phyloP scores from a whole-genome alignment of 371 early-diverging fungal species.

The Mycotypha africana region DNA sequence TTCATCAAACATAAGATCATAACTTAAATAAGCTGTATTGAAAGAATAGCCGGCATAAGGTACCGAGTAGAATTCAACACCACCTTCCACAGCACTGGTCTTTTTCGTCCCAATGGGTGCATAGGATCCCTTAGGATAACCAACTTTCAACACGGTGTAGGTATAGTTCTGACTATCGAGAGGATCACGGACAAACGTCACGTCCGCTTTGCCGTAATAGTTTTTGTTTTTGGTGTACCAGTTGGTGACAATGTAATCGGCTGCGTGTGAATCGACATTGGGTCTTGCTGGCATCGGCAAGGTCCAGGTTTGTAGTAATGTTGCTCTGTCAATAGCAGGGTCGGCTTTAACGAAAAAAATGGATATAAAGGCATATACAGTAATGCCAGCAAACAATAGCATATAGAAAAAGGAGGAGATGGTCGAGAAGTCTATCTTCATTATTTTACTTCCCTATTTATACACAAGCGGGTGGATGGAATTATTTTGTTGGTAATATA shows the following conservation, averaged over 20 bases:
- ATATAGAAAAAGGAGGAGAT: too few relatives aligned
- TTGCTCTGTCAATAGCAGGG: too few relatives aligned
- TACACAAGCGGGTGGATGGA: too few relatives aligned
- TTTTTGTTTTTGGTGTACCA: conserved; percentile 9
- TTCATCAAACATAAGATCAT: conserved; percentile 48
- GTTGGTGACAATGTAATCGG: conserved; percentile 6
- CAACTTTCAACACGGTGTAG: conserved; percentile 5
- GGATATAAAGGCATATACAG: too few relatives aligned
- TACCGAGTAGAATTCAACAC: conserved; percentile 41
- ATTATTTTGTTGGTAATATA: too few relatives aligned
- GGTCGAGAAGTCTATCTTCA: too few relatives aligned
- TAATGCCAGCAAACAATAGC: too few relatives aligned
- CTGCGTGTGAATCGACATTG: too few relatives aligned
- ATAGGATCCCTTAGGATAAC: conserved; percentile 18
- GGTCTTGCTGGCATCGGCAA: too few relatives aligned
- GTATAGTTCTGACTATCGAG: background rate
- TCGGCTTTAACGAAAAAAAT: too few relatives aligned
- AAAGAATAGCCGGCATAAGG: conserved; percentile 31
- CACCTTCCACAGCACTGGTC: conserved; percentile 34
- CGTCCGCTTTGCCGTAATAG: conserved; percentile 9
- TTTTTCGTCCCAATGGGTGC: conserved; percentile 20
- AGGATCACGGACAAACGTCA: conserved; percentile 10
- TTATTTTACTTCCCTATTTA: too few relatives aligned
- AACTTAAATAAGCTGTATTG: conserved; percentile 43
- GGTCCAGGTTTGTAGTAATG: too few relatives aligned